Conservation (phyloP, 345 rosid genomes). For the Hibiscus mutabilis region DNA sequence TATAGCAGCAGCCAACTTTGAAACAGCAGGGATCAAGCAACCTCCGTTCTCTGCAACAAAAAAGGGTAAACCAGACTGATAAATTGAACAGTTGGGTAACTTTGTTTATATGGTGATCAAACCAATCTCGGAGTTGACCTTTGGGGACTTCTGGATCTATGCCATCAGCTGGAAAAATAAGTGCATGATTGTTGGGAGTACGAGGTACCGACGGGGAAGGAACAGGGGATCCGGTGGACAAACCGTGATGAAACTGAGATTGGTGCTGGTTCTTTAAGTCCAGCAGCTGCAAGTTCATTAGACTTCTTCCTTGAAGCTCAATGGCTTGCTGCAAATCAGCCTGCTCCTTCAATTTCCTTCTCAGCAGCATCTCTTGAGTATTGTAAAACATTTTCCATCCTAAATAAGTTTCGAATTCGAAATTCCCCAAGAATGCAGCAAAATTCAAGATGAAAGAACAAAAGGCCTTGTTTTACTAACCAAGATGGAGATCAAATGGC, state of each 20-base stretch:
- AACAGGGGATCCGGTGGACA: conserved; percentile 38
- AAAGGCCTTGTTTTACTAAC: conserved; percentile 21
- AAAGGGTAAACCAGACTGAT: conserved; percentile 6
- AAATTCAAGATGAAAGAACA: not conserved
- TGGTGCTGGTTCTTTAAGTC: conserved; percentile 38
- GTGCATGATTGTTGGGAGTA: conserved; percentile 24
- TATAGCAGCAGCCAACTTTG: conserved; percentile 3
- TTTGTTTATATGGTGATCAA: not conserved
- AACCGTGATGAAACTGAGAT: conserved; percentile 31
- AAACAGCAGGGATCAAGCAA: conserved; percentile 4
- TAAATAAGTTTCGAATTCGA: conserved; percentile 3
- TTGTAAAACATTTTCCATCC: conserved; percentile 49
- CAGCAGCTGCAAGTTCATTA: conserved; percentile 47
- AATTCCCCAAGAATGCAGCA: not conserved
- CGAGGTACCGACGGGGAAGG: conserved; percentile 32
- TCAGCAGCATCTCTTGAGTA: conserved; percentile 47
- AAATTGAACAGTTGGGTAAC: not conserved
- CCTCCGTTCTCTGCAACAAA: conserved; percentile 19
- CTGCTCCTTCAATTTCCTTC: conserved; percentile 63
- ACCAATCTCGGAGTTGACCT: conserved; percentile 16
- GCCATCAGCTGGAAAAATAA: conserved; percentile 20
- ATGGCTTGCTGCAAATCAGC: conserved; percentile 75
- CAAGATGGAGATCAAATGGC: conserved; percentile 44
- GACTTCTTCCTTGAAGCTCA: conserved; percentile 50
- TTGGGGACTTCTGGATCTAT: conserved; percentile 23